Percentiles rank a stretch among this genome's conserved stretches.
These are phyloP conservation scores for Dicorynia guianensis DNA, from an alignment of 306 rosid species.

Conservation along the genomic window DNA sequence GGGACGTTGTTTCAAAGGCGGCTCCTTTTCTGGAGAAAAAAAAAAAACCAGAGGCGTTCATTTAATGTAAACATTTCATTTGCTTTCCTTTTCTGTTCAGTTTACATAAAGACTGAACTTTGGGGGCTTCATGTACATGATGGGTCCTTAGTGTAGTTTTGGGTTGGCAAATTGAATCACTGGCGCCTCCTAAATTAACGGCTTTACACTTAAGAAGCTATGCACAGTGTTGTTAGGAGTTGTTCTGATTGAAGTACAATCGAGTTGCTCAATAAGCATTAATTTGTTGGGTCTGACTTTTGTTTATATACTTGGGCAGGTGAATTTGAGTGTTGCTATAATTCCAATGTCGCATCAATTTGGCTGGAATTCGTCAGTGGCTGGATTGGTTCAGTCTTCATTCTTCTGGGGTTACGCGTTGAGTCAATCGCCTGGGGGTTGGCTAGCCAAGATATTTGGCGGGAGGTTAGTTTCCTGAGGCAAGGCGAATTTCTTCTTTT, in stretches of 20 bases:
- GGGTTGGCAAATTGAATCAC: background rate
- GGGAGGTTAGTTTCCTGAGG: constrained; percentile 74
- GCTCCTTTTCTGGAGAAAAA: no score
- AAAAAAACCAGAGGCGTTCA: background rate
- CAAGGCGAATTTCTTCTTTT: constrained; percentile 9
- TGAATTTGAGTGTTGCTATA: constrained; percentile 95
- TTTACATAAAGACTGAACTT: background rate
- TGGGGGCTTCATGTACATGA: background rate
- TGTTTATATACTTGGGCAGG: constrained; percentile 57
- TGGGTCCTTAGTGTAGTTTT: background rate
- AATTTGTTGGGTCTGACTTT: constrained; percentile 6
- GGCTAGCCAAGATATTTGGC: constrained; percentile 94
- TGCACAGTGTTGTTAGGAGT: background rate
- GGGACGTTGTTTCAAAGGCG: no score
- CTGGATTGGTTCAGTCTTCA: constrained; percentile 97
- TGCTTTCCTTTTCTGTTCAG: background rate
- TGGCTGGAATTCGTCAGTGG: constrained; percentile 91
- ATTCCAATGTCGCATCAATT: constrained; percentile 97
- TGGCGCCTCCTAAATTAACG: background rate
- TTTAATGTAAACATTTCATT: background rate
- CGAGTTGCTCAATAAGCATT: constrained; percentile 20
- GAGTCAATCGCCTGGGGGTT: constrained; percentile 97
- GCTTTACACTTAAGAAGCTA: background rate
- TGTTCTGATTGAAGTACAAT: background rate
- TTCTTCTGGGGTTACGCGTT: constrained; percentile 99